These are phyloP conservation scores for Solanum phureja DNA, from an alignment of 257 asterid species.

Conservation along the genomic window DNA sequence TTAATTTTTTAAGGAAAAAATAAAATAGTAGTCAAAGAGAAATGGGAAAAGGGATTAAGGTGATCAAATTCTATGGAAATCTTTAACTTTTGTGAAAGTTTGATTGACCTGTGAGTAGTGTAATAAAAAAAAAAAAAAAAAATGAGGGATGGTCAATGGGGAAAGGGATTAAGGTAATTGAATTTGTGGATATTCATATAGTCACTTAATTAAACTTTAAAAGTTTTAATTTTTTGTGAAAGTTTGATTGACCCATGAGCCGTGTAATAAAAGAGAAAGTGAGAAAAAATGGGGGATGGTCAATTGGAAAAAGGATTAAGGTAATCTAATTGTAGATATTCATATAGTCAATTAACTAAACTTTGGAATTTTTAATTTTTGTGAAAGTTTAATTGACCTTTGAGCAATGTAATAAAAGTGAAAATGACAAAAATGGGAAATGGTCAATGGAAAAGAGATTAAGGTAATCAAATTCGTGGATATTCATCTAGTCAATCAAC, in stretches of 20 bases:
- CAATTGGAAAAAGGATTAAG: neutral
- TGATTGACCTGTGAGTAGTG: neutral
- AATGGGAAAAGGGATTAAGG: neutral
- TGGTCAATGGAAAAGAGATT: too few relatives aligned
- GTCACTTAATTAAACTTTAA: too few relatives aligned
- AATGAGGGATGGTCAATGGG: neutral
- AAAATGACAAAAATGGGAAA: neutral
- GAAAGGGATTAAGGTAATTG: neutral
- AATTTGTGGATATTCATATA: neutral
- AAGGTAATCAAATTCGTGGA: neutral
- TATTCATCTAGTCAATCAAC: neutral
- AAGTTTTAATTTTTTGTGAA: neutral
- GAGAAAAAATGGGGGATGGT: neutral
- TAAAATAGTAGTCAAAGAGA: neutral
- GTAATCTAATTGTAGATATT: too few relatives aligned
- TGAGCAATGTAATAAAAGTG: neutral
- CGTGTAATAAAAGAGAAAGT: neutral
- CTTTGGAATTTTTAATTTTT: neutral
- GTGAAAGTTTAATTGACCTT: neutral
- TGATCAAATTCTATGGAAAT: neutral
- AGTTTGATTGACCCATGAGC: neutral
- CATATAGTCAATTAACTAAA: too few relatives aligned
- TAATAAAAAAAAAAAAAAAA: too few relatives aligned
- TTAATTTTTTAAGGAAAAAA: neutral
- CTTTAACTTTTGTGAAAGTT: neutral